phyloP scores from a whole-genome alignment of 805 yeast species.

The Jamesozyma hellenica region DNA sequence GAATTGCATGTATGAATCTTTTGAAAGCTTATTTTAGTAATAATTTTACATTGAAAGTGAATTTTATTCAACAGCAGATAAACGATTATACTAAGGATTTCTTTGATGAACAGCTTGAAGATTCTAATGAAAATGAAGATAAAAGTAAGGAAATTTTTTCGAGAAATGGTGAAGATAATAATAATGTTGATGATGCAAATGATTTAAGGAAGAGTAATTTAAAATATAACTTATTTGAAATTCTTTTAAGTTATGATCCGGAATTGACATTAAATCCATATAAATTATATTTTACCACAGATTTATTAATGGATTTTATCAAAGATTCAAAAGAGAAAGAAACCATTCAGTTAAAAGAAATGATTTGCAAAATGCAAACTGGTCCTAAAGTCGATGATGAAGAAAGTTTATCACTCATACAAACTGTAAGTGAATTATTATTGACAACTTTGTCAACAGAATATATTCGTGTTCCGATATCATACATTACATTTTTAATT shows the following conservation, averaged over 20 bases:
- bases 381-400: constrained; percentile 39
- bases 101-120: too few relatives aligned
- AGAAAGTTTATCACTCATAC: constrained; percentile 62
- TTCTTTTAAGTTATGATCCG: constrained; percentile 67
- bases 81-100: constrained; percentile 28
- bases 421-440: constrained; percentile 67
- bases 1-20: constrained; percentile 61
- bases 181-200: constrained; percentile 7
- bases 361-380: constrained; percentile 39
- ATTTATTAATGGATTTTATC: constrained; percentile 52
- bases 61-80: constrained; percentile 62
- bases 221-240: constrained; percentile 48
- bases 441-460: constrained; percentile 48
- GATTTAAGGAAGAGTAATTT: constrained; percentile 23
- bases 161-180: constrained; percentile 28
- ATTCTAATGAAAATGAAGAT: constrained; percentile 14
- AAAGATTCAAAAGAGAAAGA: constrained; percentile 36
- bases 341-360: constrained; percentile 37
- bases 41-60: constrained; percentile 49
- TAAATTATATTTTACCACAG: constrained; percentile 72
- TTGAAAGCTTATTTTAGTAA: constrained; percentile 58
- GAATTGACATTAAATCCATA: constrained; percentile 74
- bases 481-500: constrained; percentile 64
- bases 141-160: neutral
- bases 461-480: constrained; percentile 70